A percentile compares a stretch with the other conserved stretches of the same genome.
These are phyloP conservation scores for Urtica urens DNA, from an alignment of 306 rosid genomes.

Conservation along the genomic window DNA sequence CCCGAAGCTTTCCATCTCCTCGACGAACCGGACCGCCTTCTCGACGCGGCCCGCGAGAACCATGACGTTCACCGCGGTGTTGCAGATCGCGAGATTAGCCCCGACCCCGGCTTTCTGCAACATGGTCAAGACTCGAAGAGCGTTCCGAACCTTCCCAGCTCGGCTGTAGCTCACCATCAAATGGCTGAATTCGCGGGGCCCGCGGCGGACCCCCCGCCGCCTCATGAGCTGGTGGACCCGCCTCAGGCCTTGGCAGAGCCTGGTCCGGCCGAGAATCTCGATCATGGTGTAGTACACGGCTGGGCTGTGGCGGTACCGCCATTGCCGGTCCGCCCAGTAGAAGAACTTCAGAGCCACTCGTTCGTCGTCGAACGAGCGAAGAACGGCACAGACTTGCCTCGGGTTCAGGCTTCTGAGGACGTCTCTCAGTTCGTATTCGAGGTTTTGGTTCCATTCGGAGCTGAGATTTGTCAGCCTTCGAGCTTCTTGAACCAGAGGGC, in stretches of 20 bases:
- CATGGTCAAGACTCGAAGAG: conserved; percentile 57
- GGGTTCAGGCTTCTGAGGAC: conserved; percentile 69
- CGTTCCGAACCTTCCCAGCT: conserved; percentile 61
- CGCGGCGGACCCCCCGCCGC: conserved; percentile 40
- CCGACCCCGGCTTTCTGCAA: conserved; percentile 90
- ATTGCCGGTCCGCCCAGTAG: conserved; percentile 82
- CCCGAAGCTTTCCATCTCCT: conserved; percentile 52
- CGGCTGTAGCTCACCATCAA: conserved; percentile 76
- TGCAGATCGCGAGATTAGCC: conserved; percentile 56
- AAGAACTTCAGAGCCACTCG: conserved; percentile 65
- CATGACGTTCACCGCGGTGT: conserved; percentile 64
- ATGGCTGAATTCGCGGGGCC: conserved; percentile 59
- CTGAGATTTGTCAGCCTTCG: conserved; percentile 54
- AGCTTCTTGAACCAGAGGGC: conserved; percentile 61
- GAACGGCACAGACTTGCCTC: conserved; percentile 64
- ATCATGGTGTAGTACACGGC: conserved; percentile 57
- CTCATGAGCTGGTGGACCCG: conserved; percentile 64
- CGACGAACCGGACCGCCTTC: conserved; percentile 54
- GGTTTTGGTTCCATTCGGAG: conserved; percentile 57
- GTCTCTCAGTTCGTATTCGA: conserved; percentile 54
- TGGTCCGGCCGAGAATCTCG: conserved; percentile 70
- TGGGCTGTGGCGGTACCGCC: conserved; percentile 59
- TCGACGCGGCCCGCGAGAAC: conserved; percentile 47
- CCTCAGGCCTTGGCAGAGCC: conserved; percentile 73
- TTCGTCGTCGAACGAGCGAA: conserved; percentile 61